These are phyloP conservation scores for Phytophthora meadii DNA, from an alignment of 352 stramenopile species.

Conservation along the genomic window DNA sequence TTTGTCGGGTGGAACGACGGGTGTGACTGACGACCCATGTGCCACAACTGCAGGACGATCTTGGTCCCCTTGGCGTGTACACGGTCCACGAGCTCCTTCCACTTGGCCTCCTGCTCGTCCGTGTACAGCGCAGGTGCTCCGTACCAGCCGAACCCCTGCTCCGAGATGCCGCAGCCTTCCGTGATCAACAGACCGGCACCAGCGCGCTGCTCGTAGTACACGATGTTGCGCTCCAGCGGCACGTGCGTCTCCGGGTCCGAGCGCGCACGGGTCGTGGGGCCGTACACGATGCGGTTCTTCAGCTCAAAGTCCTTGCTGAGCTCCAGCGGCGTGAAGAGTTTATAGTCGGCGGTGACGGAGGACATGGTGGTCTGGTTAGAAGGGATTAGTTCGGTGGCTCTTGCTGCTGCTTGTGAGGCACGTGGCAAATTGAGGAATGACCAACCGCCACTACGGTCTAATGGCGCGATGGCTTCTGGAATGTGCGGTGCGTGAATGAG, in stretches of 20 bases:
- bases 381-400: not conserved
- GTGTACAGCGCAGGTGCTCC: constrained; percentile 12
- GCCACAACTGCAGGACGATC: constrained; percentile 27
- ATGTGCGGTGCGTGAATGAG: not conserved
- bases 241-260: constrained; percentile 13
- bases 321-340: constrained; percentile 21
- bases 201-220: constrained; percentile 24
- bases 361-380: not conserved
- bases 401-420: constrained; percentile 1
- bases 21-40: constrained; percentile 24
- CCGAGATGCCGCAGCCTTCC: constrained; percentile 22
- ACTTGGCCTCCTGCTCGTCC: constrained; percentile 16
- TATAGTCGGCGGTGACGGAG: constrained; percentile 14
- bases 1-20: constrained; percentile 13
- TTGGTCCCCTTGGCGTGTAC: constrained; percentile 19
- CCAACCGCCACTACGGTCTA: too few species aligned
- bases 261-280: constrained; percentile 17
- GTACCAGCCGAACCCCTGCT: constrained; percentile 21
- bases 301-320: constrained; percentile 16
- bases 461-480: not conserved
- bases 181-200: constrained; percentile 20
- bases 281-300: constrained; percentile 29
- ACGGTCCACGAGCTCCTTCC: constrained; percentile 14
- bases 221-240: constrained; percentile 12
- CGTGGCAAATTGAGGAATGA: constrained; percentile 19